These are phyloP conservation scores for Trichocomaceae sp. DNA, from an alignment of 2,329 filamentous ascomycete genomes.

Conservation along the genomic window DNA sequence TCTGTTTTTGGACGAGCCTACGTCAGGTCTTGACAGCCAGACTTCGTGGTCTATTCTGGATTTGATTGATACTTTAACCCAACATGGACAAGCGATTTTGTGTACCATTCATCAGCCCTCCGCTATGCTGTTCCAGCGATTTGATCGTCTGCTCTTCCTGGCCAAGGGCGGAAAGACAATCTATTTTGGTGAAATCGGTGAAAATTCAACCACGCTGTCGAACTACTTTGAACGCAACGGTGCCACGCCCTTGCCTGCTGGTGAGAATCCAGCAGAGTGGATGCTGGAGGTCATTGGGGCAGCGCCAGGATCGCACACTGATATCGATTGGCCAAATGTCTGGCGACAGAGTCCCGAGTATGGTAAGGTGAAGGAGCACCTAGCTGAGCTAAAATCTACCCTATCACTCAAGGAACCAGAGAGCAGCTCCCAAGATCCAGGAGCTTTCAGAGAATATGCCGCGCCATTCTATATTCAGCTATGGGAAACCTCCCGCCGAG, in stretches of 20 bases:
- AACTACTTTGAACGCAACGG: conserved; percentile 62
- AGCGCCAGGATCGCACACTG: conserved; percentile 56
- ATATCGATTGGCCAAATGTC: conserved; percentile 59
- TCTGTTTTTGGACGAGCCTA: conserved; percentile 91
- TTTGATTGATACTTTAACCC: conserved; percentile 80
- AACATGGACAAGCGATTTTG: conserved; percentile 85
- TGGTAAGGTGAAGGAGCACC: conserved; percentile 47
- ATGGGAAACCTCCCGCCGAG: conserved; percentile 60
- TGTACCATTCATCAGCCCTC: conserved; percentile 98
- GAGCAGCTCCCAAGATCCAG: conserved; percentile 27
- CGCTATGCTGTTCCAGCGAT: conserved; percentile 87
- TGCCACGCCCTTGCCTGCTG: conserved; percentile 50
- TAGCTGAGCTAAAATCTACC: conserved; percentile 46
- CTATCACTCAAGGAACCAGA: conserved; percentile 37
- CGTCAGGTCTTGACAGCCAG: conserved; percentile 86
- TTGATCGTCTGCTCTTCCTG: conserved; percentile 59
- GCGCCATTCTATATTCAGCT: conserved; percentile 66
- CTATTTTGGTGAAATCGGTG: conserved; percentile 62
- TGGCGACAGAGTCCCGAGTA: conserved; percentile 58
- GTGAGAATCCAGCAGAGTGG: conserved; percentile 69
- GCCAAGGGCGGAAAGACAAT: conserved; percentile 60
- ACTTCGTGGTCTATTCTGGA: conserved; percentile 89
- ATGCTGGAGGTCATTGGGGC: conserved; percentile 59
- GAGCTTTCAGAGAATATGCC: conserved; percentile 69
- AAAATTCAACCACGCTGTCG: conserved; percentile 51